phyloP scores from a whole-genome alignment of 1,284 basidiomycete species.

The Melampsora larici-populina region DNA sequence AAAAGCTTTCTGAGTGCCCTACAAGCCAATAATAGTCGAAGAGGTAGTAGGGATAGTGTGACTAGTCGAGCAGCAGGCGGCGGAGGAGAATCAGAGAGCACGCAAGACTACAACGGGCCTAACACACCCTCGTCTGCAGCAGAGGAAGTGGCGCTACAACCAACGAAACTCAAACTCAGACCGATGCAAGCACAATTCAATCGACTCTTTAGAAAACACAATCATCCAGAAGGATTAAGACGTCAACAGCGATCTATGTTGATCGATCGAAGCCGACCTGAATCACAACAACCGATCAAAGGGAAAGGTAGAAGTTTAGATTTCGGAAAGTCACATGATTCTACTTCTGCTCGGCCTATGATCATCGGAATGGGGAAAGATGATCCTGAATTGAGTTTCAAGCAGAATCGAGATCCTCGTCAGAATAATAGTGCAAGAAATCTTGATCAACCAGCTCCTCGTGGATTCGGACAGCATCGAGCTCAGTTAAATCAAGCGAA shows the following conservation, averaged over 20 bases:
- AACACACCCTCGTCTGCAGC: conserved; percentile 5
- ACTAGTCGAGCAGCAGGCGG: not conserved
- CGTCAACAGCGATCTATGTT: conserved; percentile 20
- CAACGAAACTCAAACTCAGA: conserved; percentile 17
- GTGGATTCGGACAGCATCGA: no score
- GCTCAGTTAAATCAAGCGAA: no score
- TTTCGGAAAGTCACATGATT: not conserved
- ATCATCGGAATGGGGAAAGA: not conserved
- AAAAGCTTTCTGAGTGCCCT: conserved; percentile 13
- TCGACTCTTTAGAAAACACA: conserved; percentile 36
- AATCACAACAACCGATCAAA: not conserved
- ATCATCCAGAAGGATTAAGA: conserved; percentile 17
- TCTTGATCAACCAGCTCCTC: no score
- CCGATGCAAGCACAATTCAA: conserved; percentile 40
- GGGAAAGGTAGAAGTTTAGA: conserved; percentile 17
- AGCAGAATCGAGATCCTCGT: no score
- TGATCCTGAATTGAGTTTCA: not conserved
- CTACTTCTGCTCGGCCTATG: not conserved
- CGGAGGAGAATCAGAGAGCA: conserved; percentile 17
- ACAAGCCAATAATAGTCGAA: not conserved
- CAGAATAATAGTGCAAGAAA: no score
- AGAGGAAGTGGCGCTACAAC: not conserved
- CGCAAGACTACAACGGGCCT: conserved; percentile 7
- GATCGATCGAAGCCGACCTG: not conserved
- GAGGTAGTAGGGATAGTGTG: conserved; percentile 23